phyloP scores from a whole-genome alignment of 176 grass and related monocot species.

The Raddia distichophylla region DNA sequence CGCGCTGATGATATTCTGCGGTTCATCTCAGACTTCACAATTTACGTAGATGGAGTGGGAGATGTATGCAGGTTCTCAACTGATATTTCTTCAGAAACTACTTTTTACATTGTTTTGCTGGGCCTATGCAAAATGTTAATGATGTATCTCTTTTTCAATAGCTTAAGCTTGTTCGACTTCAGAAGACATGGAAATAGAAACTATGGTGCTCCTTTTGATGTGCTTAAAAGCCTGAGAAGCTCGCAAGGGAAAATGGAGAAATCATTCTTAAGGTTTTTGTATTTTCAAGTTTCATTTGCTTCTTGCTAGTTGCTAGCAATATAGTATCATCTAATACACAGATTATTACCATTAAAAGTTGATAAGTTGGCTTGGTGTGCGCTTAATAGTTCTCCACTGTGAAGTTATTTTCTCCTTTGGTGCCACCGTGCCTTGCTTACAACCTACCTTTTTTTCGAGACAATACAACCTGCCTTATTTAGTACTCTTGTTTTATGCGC shows the following conservation, averaged over 20 bases:
- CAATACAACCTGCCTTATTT: background rate
- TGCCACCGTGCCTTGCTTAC: background rate
- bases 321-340: slow-evolving; percentile 6
- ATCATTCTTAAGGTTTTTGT: slow-evolving; percentile 88
- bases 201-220: slow-evolving; percentile 82
- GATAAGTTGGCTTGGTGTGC: slow-evolving; percentile 25
- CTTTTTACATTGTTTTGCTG: slow-evolving; percentile 9
- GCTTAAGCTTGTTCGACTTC: slow-evolving; percentile 91
- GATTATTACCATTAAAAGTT: slow-evolving; percentile 12
- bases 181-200: slow-evolving; percentile 91
- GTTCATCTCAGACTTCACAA: slow-evolving; percentile 95
- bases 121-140: slow-evolving; percentile 11
- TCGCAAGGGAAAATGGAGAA: slow-evolving; percentile 99
- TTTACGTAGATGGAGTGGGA: slow-evolving; percentile 94
- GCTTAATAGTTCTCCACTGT: slow-evolving; percentile 23
- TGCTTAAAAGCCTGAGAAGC: slow-evolving; percentile 67
- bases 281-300: background rate
- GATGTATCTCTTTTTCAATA: slow-evolving; percentile 46
- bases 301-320: slow-evolving; percentile 17
- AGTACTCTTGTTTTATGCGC: background rate
- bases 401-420: slow-evolving; percentile 12
- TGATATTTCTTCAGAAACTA: slow-evolving; percentile 42
- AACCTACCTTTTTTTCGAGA: background rate
- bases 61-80: slow-evolving; percentile 87
- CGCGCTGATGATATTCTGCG: slow-evolving; percentile 88